Evolutionary conservation across 768 basidiomycete species (phyloP).

Genomic region (Psilocybe subaeruginosa): DNA sequence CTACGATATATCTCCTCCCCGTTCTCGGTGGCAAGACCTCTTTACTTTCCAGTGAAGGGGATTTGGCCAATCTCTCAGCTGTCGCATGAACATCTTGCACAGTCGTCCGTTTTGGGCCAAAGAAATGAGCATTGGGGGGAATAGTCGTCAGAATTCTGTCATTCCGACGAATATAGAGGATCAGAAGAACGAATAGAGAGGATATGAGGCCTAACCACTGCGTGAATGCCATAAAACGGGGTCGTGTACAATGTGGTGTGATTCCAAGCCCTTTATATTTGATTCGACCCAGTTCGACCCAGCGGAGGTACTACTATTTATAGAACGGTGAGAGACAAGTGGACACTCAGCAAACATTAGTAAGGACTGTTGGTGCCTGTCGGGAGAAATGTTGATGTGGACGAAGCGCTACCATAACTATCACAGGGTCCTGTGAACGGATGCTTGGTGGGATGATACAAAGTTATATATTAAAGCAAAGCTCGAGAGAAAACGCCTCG

Average conservation of each 20-base stretch:
- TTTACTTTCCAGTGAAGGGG: slow-evolving; percentile 35
- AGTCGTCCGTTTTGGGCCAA: slow-evolving; percentile 58
- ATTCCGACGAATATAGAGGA: slow-evolving; percentile 43
- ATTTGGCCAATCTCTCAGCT: slow-evolving; percentile 37
- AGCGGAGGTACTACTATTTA: too few relatives aligned
- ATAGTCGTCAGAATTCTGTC: slow-evolving; percentile 54
- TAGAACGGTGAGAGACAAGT: neutral
- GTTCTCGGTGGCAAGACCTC: slow-evolving; percentile 67
- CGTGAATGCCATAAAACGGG: slow-evolving; percentile 10
- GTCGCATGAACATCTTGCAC: slow-evolving; percentile 40
- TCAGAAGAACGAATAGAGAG: slow-evolving; percentile 19
- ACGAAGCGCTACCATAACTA: too few relatives aligned
- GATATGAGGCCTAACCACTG: slow-evolving; percentile 12
- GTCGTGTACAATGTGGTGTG: neutral
- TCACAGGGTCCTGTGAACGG: neutral
- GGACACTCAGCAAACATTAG: neutral
- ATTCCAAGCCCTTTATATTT: neutral
- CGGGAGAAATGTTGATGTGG: too few relatives aligned
- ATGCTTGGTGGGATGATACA: neutral
- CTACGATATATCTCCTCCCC: slow-evolving; percentile 74
- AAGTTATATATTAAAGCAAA: slow-evolving; percentile 19
- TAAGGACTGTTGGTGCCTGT: too few relatives aligned
- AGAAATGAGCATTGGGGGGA: slow-evolving; percentile 46
- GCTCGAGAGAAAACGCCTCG: slow-evolving; percentile 3
- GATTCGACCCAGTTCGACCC: neutral